A percentile compares a stretch with the other conserved stretches of the same genome.
These are phyloP conservation scores for Endocalyx cinctus DNA, from an alignment of 2,329 filamentous ascomycete genomes.

Conservation along the genomic window DNA sequence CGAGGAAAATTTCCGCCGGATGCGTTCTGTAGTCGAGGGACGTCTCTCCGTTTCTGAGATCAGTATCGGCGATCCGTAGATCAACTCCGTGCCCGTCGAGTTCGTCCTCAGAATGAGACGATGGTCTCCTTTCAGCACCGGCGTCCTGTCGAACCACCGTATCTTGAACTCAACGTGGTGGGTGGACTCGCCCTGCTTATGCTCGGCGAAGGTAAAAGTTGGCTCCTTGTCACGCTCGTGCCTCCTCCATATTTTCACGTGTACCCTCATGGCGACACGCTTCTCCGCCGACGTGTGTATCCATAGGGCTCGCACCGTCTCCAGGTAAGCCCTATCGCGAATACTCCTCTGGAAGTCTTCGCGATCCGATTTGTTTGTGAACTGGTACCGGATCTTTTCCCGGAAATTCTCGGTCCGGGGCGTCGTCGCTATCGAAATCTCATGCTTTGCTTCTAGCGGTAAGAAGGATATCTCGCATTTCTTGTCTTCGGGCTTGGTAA, in stretches of 20 bases:
- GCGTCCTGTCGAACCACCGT: conserved; percentile 17
- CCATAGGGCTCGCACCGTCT: conserved; percentile 11
- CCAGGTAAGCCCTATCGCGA: conserved; percentile 8
- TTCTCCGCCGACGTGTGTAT: conserved; percentile 12
- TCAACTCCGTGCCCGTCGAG: conserved; percentile 11
- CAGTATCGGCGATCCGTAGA: conserved; percentile 5
- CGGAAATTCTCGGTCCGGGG: conserved; percentile 1
- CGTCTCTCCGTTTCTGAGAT: too few relatives aligned
- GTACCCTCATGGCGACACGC: conserved; percentile 11
- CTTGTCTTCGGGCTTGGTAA: conserved; percentile 15
- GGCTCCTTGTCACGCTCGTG: conserved; percentile 10
- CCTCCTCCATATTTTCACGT: conserved; percentile 17
- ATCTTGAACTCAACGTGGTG: conserved; percentile 18
- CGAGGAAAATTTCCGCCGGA: conserved; percentile 3
- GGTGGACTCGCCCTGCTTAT: conserved; percentile 5
- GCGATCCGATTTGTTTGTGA: conserved; percentile 12
- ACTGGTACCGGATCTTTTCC: conserved; percentile 11
- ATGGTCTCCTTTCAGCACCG: conserved; percentile 14
- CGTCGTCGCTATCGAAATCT: conserved; percentile 10
- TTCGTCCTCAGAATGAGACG: conserved; percentile 13
- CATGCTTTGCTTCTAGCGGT: conserved; percentile 11
- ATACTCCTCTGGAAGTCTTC: conserved; percentile 14
- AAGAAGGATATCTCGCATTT: conserved; percentile 15
- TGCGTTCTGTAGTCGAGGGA: conserved; percentile 2
- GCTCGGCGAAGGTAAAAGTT: conserved; percentile 18